These are phyloP conservation scores for Wallacemonas sp. DNA, from an alignment of 208 protist species.

Conservation along the genomic window DNA sequence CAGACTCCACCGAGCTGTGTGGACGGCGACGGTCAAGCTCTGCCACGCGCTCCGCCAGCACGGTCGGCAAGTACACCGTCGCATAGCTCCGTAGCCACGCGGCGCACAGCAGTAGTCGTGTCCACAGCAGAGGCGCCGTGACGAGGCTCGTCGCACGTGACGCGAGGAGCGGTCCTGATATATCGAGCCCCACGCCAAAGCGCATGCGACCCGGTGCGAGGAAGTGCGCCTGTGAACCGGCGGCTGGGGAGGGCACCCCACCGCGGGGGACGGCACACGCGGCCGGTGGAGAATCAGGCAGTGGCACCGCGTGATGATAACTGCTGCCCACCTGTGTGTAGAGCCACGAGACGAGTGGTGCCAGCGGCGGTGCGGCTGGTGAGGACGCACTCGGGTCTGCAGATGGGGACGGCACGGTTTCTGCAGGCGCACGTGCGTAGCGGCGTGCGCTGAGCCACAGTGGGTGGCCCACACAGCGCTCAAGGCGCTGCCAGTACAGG, in stretches of 20 bases:
- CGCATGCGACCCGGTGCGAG: slow-evolving; percentile 19
- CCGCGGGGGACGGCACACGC: background rate
- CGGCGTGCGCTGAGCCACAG: background rate
- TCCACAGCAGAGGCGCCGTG: slow-evolving; percentile 52
- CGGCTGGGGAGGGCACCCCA: background rate
- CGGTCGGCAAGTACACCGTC: background rate
- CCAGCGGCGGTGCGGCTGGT: background rate
- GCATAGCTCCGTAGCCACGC: slow-evolving; percentile 54
- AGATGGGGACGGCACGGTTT: background rate
- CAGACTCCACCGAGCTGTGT: background rate
- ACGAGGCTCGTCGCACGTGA: slow-evolving; percentile 43
- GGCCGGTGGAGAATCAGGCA: background rate
- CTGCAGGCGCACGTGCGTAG: background rate
- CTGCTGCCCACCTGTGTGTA: background rate
- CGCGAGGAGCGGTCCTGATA: slow-evolving; percentile 24
- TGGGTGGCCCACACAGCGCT: slow-evolving; percentile 25
- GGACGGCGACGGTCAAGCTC: no score
- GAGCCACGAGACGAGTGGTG: background rate
- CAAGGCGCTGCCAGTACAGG: slow-evolving; percentile 20
- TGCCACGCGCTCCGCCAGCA: background rate
- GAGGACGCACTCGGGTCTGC: background rate
- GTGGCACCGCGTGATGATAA: background rate
- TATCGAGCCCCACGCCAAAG: background rate
- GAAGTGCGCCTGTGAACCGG: slow-evolving; percentile 15
- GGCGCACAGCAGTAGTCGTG: slow-evolving; percentile 55